phyloP scores from a whole-genome alignment of 768 basidiomycete species.

The Lentinus tigrinus region DNA sequence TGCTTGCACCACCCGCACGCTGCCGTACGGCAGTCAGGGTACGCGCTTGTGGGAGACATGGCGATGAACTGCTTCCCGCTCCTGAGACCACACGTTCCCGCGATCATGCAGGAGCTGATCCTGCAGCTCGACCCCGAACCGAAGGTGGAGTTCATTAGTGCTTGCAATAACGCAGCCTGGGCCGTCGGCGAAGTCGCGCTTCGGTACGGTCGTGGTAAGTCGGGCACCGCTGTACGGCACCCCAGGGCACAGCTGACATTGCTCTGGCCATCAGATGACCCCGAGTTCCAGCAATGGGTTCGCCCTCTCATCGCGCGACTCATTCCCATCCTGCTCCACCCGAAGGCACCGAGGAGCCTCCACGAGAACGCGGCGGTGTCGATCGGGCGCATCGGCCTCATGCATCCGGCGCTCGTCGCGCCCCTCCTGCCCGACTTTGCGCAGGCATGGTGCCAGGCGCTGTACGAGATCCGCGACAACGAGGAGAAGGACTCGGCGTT shows the following conservation, averaged over 20 bases:
- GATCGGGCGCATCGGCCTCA: constrained; percentile 92
- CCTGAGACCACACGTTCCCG: constrained; percentile 81
- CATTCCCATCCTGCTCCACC: constrained; percentile 89
- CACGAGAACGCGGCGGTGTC: constrained; percentile 99
- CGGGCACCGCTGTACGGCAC: neutral
- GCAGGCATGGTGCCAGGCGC: constrained; percentile 93
- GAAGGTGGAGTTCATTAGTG: constrained; percentile 90
- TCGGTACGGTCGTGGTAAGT: constrained; percentile 78
- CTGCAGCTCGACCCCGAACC: constrained; percentile 91
- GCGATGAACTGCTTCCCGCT: constrained; percentile 93
- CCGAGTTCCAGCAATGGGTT: constrained; percentile 92
- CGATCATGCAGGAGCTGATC: constrained; percentile 88
- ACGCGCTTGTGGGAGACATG: constrained; percentile 97
- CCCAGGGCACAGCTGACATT: neutral
- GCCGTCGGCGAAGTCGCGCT: constrained; percentile 98
- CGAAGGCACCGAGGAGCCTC: constrained; percentile 89
- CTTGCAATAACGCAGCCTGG: constrained; percentile 99
- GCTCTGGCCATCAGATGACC: constrained; percentile 51
- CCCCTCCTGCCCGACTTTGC: constrained; percentile 89
- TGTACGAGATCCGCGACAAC: constrained; percentile 98
- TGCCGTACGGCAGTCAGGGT: constrained; percentile 92
- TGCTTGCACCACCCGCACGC: constrained; percentile 97
- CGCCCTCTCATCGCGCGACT: constrained; percentile 82
- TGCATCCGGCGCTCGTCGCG: constrained; percentile 86
- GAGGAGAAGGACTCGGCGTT: constrained; percentile 99